Evolutionary conservation across 192 early-diverging fungal genomes (phyloP), one percentile per base, ranked within the genome.

Genomic region (Mortierella hygrophila): DNA sequence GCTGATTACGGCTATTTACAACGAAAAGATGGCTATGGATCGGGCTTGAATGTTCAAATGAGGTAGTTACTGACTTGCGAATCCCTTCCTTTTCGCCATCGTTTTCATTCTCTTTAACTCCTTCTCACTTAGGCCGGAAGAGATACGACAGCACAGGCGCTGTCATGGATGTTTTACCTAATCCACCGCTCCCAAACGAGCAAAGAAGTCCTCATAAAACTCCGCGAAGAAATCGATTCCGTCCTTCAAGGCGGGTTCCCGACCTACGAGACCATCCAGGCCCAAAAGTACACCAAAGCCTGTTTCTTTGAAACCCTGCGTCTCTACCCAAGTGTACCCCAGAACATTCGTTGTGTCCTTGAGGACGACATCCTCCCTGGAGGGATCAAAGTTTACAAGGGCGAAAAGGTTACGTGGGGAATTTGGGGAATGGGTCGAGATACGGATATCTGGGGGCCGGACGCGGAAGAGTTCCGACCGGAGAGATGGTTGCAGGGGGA

Each of bases 261-360:
- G 49, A 75, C 65, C 6, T 87, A 83, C 55, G 88, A 89, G 38
- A 71, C 38, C 20, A 60, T 63, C 13, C 82, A 89, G 21, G 9
- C 63, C 6, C 76, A 80, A 71, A 75, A 83, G 42, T 89, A 87
- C 52, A 70, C 84, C 13, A 57, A 81, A 3, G 84, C 88, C 2
- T 88, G 89, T 23, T 93, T 94, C 74, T 75, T 80, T 55, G 95
- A 96, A 83, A 83, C 92, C 4, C 69, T 95, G n/a, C 88, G 95
- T 20, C 78, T 96, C 35, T 90, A 93, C 83, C 95, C 95, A n/a
- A 82, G 90, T 5, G 94, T 96, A 1, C 95, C 95, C 21, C 38
- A 40, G 1, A 90, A 94, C 26, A 47, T 78, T 4, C 94, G 93
- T 83, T 69, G 83, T 44, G 89, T 90, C n/a, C 47, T 93, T 23